Base-by-base conservation (phyloP, 2,329 filamentous ascomycete species). In the Botrytis hyacinthi region DNA sequence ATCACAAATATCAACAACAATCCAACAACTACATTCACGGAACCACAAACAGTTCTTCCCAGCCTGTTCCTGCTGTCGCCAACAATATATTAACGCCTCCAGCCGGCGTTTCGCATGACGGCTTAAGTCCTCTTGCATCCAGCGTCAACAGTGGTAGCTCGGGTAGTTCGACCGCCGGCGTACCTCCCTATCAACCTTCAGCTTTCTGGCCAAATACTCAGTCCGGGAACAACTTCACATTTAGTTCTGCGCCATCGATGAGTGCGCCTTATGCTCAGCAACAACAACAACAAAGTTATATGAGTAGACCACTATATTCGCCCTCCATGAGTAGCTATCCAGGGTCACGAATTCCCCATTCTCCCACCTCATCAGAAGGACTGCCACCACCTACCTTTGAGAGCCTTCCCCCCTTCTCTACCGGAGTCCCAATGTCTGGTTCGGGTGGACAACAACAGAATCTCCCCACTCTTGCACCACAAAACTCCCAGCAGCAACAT, bases 301-400 rank as follows among this genome's bases (percentile, higher is more conserved):
- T 84, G 54, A 81, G 82, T 29, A 84, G 87, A 77, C 86, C 85
- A 78, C 82, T 87, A 76, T 92, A 89, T 82, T 88, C 88, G 70
- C 86, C 88, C 44, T 85, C 86, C 65, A 84, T 88, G 79, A 85
- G 78, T 74, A 85, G 77, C 75, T 87, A 86, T 76, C 83, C 86
- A 76, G 83, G 85, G 76, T 18, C 65, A 40, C 86, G 88, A 77
- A 85, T 84, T 77, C 84, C 87, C 60, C 86, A 87, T 77, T 89
- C 90, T 69, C 91, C 92, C 16, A 86, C 88, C 12, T 84, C 86
- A 42, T 85, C 84, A 66, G 89, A 93, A 80, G 86, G 86, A 67
- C 84, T 95, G 72, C 87, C 92, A 74, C 86, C 88, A 72, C 89
- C 91, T 74, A 87, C 91, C 10, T 93, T 91, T 82, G 91, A 92